Percentiles rank a stretch among this genome's conserved stretches.
Evolutionary conservation across 2,329 filamentous ascomycete genomes (phyloP).

Genomic region (Botrytis fabae): DNA sequence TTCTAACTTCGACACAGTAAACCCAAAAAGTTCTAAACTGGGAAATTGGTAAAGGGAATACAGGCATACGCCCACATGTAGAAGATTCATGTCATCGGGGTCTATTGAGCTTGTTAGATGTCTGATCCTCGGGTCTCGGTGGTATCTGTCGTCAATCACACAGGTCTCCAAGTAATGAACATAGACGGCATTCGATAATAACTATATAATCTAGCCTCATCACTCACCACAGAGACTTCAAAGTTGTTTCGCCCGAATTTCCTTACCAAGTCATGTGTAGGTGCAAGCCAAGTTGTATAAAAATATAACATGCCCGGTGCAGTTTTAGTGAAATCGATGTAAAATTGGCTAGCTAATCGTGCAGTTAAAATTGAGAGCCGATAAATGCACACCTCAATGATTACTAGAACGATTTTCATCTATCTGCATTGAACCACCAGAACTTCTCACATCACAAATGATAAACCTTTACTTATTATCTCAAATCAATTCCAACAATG

Average conservation of each 20-base stretch:
- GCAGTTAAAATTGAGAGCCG: background rate
- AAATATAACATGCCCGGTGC: background rate
- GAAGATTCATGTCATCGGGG: background rate
- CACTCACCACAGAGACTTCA: background rate
- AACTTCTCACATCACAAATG: background rate
- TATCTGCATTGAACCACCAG: background rate
- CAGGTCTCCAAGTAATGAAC: background rate
- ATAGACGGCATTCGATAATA: background rate
- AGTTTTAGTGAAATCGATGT: background rate
- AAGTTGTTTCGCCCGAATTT: no score
- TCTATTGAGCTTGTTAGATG: background rate
- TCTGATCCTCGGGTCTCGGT: background rate
- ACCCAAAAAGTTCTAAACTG: background rate
- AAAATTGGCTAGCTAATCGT: background rate
- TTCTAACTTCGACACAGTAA: background rate
- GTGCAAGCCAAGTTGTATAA: background rate
- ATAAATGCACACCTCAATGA: background rate
- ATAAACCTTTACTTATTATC: background rate
- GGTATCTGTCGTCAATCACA: background rate
- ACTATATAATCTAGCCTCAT: background rate
- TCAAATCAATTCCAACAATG: background rate
- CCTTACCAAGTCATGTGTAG: no score
- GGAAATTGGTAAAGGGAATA: background rate
- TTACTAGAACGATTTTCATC: background rate
- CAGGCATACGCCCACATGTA: background rate